Percentiles rank a stretch among this genome's conserved stretches.
Evolutionary conservation across 176 grass and related monocot species (phyloP).

Genomic region (Melocanna baccifera): DNA sequence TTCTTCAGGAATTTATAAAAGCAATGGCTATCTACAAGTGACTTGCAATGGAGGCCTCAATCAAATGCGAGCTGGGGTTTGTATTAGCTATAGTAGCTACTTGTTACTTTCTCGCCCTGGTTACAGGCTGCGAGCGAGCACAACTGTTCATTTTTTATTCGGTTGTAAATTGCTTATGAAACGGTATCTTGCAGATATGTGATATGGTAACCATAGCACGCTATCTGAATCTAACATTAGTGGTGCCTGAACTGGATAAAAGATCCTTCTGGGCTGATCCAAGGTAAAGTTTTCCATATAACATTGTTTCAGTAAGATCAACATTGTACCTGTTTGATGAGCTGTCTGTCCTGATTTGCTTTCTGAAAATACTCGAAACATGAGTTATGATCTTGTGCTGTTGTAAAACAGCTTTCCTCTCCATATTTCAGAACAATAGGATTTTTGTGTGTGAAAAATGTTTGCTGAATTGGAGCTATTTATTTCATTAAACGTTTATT

Average conservation of each 20-base stretch:
- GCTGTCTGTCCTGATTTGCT: not conserved
- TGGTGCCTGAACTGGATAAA: conserved; percentile 94
- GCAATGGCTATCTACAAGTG: conserved; percentile 76
- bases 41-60: conserved; percentile 94
- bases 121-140: not conserved
- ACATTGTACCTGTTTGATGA: not conserved
- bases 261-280: conserved; percentile 96
- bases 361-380: not conserved
- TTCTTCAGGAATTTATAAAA: conserved; percentile 77
- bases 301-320: not conserved
- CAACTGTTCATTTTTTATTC: not conserved
- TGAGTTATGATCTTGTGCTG: not conserved
- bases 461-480: not conserved
- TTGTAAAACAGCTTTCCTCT: not conserved
- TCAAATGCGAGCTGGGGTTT: conserved; percentile 95
- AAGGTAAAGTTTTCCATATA: conserved; percentile 47
- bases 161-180: not conserved
- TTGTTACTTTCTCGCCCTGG: not conserved
- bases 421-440: not conserved
- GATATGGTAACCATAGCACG: conserved; percentile 96
- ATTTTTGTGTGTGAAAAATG: conserved; percentile 1
- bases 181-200: conserved; percentile 68
- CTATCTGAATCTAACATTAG: conserved; percentile 78
- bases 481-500: not conserved
- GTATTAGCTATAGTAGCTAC: conserved; percentile 19